Evolutionary conservation across 2,329 filamentous ascomycete genomes (phyloP).

Genomic region (Xylaria digitata): DNA sequence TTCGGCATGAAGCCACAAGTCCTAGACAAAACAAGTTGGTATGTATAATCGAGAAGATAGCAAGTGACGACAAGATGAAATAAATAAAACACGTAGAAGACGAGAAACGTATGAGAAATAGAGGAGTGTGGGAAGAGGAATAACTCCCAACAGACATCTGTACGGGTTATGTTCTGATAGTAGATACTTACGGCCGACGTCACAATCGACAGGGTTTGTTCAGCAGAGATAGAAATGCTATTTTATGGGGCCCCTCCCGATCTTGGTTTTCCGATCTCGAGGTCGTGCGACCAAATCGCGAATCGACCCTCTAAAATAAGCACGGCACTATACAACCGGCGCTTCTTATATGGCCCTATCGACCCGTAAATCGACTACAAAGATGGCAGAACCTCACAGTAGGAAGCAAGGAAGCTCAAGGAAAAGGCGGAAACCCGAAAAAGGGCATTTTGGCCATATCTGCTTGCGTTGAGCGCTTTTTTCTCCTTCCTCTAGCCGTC

Average conservation of each 20-base stretch:
- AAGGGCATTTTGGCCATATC: background rate
- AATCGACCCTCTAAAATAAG: conserved; percentile 34
- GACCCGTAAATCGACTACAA: conserved; percentile 15
- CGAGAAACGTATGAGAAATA: background rate
- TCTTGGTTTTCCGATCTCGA: conserved; percentile 45
- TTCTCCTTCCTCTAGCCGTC: conserved; percentile 4
- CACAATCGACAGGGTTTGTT: conserved; percentile 33
- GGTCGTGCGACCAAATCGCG: conserved; percentile 30
- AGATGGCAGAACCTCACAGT: conserved; percentile 23
- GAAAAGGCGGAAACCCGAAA: conserved; percentile 8
- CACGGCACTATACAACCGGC: conserved; percentile 10
- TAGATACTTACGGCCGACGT: conserved; percentile 27
- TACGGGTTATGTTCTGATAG: background rate
- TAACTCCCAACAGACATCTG: background rate
- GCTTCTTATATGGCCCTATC: conserved; percentile 22
- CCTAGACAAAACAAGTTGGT: background rate
- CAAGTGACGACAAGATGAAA: background rate
- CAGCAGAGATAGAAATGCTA: conserved; percentile 40
- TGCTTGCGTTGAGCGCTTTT: background rate
- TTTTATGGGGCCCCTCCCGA: conserved; percentile 41
- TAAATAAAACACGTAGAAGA: background rate
- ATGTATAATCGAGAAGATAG: background rate
- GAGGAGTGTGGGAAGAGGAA: background rate
- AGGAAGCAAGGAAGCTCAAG: conserved; percentile 4
- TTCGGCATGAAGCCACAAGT: background rate